These are phyloP conservation scores for Penicillium digitatum DNA, from an alignment of 2,329 filamentous ascomycete genomes.

Conservation along the genomic window DNA sequence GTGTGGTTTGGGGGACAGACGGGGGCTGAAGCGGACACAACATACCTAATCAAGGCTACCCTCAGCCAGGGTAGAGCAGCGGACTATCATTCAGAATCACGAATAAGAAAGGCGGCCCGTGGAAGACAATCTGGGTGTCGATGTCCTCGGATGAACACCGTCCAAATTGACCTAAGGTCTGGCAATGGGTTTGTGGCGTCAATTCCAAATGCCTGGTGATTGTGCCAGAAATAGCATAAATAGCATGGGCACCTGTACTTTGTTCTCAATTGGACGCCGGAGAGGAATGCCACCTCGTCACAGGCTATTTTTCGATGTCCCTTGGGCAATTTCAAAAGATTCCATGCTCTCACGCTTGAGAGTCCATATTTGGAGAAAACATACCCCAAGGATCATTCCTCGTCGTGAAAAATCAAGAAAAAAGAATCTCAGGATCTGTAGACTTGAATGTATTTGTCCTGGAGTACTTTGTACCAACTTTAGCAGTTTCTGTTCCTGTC, in stretches of 20 bases:
- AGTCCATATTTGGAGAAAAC: neutral
- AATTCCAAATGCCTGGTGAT: neutral
- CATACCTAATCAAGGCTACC: neutral
- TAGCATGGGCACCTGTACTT: neutral
- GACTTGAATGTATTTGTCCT: neutral
- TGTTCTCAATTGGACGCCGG: neutral
- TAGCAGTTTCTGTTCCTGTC: neutral
- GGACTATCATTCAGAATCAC: neutral
- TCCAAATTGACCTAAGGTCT: neutral
- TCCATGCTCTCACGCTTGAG: neutral
- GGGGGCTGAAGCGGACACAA: neutral
- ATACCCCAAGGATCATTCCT: neutral
- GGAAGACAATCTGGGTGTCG: neutral
- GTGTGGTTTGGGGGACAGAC: neutral
- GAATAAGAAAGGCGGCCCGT: neutral
- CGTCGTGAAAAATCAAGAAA: no score
- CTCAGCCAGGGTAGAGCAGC: neutral
- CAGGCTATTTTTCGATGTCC: neutral
- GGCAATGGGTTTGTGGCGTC: neutral
- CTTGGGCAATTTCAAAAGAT: neutral
- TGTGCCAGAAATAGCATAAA: neutral
- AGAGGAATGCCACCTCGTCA: neutral
- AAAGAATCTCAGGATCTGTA: neutral
- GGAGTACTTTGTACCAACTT: neutral
- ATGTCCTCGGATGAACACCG: neutral